Percentiles rank a stretch among this genome's conserved stretches.
These are phyloP conservation scores for Xylariaceae sp. DNA, from an alignment of 2,329 filamentous ascomycete genomes.

Conservation along the genomic window DNA sequence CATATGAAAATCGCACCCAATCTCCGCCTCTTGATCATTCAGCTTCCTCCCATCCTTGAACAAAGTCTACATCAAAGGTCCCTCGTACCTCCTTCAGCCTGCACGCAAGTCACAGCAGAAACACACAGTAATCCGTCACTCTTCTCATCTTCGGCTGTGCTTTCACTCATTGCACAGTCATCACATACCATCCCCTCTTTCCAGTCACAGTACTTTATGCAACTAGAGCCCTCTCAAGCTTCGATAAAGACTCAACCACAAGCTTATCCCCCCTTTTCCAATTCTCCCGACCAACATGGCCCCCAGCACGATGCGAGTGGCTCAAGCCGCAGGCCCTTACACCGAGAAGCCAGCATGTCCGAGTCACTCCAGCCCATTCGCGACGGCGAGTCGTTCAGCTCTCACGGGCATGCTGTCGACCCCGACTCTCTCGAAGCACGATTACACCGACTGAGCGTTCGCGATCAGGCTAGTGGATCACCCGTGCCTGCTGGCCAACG, in stretches of 20 bases:
- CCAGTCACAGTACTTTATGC: constrained; percentile 54
- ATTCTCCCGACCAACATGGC: constrained; percentile 52
- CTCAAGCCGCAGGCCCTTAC: constrained; percentile 30
- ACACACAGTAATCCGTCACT: constrained; percentile 1
- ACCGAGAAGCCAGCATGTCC: constrained; percentile 33
- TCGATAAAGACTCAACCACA: constrained; percentile 22
- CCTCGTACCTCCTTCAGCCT: constrained; percentile 3
- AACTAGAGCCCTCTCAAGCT: constrained; percentile 47
- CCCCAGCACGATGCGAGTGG: constrained; percentile 41
- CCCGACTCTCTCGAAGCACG: constrained; percentile 43
- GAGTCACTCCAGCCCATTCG: constrained; percentile 33
- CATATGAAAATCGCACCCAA: constrained; percentile 5
- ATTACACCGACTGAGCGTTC: constrained; percentile 48
- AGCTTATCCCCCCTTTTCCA: constrained; percentile 31
- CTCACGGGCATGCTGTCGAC: constrained; percentile 32
- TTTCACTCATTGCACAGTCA: constrained; percentile 46
- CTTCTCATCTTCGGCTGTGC: constrained; percentile 43
- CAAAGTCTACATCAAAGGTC: constrained; percentile 2
- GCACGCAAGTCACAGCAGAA: constrained; percentile 3
- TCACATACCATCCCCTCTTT: constrained; percentile 27
- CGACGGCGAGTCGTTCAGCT: constrained; percentile 22
- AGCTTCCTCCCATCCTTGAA: constrained; percentile 1
- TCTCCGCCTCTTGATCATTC: constrained; percentile 4
- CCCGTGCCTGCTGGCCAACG: constrained; percentile 42
- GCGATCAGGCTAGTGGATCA: constrained; percentile 24